Evolutionary conservation across 495 filamentous ascomycete species (phyloP).

Genomic region (Tuber melanosporum): DNA sequence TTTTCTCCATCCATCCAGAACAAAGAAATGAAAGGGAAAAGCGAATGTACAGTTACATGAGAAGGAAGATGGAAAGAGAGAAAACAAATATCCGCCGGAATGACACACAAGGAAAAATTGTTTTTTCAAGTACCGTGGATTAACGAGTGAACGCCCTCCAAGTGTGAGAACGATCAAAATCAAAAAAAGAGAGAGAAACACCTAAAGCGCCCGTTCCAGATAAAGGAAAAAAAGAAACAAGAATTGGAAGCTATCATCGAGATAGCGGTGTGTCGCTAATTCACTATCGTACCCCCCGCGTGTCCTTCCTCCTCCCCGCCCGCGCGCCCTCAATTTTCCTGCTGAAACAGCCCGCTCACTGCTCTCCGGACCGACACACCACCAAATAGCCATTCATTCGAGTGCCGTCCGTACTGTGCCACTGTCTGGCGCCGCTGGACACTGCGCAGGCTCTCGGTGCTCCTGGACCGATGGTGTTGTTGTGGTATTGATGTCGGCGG

Average conservation of each 20-base stretch:
- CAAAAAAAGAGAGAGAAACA: too few relatives aligned
- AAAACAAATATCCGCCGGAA: too few relatives aligned
- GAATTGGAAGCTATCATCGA: too few relatives aligned
- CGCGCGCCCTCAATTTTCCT: not conserved
- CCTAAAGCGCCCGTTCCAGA: too few relatives aligned
- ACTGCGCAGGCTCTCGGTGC: not conserved
- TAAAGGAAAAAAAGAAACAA: too few relatives aligned
- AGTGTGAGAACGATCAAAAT: too few relatives aligned
- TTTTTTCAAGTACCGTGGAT: too few relatives aligned
- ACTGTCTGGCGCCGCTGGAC: not conserved
- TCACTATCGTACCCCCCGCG: not conserved
- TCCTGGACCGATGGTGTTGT: not conserved
- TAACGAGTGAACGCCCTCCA: too few relatives aligned
- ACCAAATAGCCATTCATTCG: conserved; percentile 6
- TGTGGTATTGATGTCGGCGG: not conserved
- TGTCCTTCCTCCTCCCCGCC: not conserved
- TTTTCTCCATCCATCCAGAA: not conserved
- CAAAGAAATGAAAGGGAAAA: not conserved
- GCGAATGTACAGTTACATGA: too few relatives aligned
- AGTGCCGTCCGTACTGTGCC: not conserved
- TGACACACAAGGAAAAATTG: too few relatives aligned
- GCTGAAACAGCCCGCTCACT: not conserved
- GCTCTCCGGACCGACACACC: not conserved
- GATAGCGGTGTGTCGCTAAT: not conserved
- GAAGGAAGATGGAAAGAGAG: too few relatives aligned